Base-by-base conservation (phyloP, 1,284 basidiomycete species). In the Moesziomyces sp. region DNA sequence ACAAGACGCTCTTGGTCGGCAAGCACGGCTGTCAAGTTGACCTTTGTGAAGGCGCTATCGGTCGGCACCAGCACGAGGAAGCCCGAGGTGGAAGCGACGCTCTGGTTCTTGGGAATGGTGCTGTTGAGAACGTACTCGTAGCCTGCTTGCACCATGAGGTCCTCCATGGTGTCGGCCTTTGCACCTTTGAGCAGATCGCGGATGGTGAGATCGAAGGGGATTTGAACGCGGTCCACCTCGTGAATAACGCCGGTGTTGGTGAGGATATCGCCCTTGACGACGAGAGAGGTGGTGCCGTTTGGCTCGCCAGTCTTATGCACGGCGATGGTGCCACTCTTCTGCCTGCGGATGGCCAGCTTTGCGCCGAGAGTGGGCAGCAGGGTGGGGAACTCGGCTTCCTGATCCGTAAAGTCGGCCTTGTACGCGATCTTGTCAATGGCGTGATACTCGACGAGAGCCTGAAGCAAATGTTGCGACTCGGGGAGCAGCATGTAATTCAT, bases 191-290 rank as follows among this genome's bases (percentile, higher is more conserved):
- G 88, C 21, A 99, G 88, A 85, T 97, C 97, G 24, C 66, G 56
- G 26, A 95, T 87, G 5, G 91, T 93, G 57, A 99, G 86, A 48
- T 92, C 87, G 24, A 98, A 89, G 16, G 97, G 97, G 47, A 98
- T 88, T 76, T 95, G 87, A 38, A 99, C 89, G 13, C 84, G 84
- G 83, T 96, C 93, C 57, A 98, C 87, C 77, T 93, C 91, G 83
- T 99, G 96, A 48, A 98, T 88, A 21, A 92, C 93, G 14, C 97
- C 96, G 2, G 95, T 97, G 70, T 90, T 87, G 0, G 95, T 96
- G 55, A 93, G 88, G 40, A 90, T 86, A 82, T 98, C 89, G 2
- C 70, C 71, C 24, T 83, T 79, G 19, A 83, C 76, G 45, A 88
- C 66, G n/a, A 54, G 52, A 19, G 64, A 60, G 13, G 44, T 21